These are phyloP conservation scores for Vanilla planifolia DNA, from an alignment of 106 monocot species.

Conservation along the genomic window DNA sequence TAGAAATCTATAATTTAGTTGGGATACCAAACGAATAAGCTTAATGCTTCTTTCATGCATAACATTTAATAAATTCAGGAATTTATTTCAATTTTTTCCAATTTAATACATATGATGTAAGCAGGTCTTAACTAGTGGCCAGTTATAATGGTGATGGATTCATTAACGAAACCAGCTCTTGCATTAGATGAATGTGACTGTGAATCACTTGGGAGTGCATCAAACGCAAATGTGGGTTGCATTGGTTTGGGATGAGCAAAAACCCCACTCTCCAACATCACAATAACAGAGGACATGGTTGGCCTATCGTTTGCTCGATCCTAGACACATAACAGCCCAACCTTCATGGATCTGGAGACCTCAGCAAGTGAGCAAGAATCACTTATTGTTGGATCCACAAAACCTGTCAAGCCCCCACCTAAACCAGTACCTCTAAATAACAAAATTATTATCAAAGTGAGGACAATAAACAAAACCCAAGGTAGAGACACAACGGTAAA, in stretches of 20 bases:
- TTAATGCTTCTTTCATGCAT: not conserved
- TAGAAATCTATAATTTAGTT: not conserved
- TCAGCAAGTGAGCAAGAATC: not conserved
- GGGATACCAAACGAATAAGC: not conserved
- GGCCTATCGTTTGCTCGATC: constrained; percentile 21
- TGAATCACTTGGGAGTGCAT: not conserved
- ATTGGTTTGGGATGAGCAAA: not conserved
- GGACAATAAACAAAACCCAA: too few relatives aligned
- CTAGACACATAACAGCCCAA: constrained; percentile 21
- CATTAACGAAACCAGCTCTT: not conserved
- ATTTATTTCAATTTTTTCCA: not conserved
- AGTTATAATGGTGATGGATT: not conserved
- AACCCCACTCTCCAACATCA: constrained; percentile 22
- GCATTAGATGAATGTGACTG: not conserved
- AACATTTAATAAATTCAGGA: not conserved
- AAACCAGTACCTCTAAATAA: too few relatives aligned
- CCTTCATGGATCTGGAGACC: constrained; percentile 15
- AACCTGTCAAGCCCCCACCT: not conserved
- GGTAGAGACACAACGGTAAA: too few relatives aligned
- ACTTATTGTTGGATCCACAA: constrained; percentile 5
- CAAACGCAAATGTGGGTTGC: constrained; percentile 1
- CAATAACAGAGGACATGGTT: constrained; percentile 7
- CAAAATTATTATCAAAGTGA: too few relatives aligned
- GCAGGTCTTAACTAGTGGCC: not conserved
- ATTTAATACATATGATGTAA: not conserved